phyloP scores from a whole-genome alignment of 1,139 yeast species.

The Taphrina wiesneri region DNA sequence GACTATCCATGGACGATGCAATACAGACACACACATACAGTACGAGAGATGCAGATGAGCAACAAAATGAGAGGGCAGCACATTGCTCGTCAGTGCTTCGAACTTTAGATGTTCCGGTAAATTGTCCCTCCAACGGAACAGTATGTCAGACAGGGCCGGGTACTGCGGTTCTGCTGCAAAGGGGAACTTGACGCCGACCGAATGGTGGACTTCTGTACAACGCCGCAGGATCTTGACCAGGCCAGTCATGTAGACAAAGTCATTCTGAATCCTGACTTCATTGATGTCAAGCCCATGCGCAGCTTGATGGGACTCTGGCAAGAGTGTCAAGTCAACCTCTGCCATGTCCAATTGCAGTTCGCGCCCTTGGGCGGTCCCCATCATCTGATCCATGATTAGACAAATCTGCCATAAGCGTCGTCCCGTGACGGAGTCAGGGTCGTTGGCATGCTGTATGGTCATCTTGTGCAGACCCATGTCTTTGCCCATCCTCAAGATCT shows the following conservation, averaged over 20 bases:
- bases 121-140: slow-evolving; percentile 12
- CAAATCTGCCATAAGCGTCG: slow-evolving; percentile 31
- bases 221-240: slow-evolving; percentile 22
- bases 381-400: slow-evolving; percentile 32
- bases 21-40: slow-evolving; percentile 67
- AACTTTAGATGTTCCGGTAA: slow-evolving; percentile 16
- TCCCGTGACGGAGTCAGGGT: slow-evolving; percentile 18
- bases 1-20: slow-evolving; percentile 59
- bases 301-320: background rate
- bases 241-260: slow-evolving; percentile 31
- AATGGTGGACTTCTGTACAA: slow-evolving; percentile 14
- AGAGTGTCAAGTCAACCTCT: slow-evolving; percentile 25
- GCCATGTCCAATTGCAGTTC: slow-evolving; percentile 28
- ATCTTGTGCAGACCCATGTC: slow-evolving; percentile 22
- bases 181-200: slow-evolving; percentile 32
- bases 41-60: slow-evolving; percentile 70
- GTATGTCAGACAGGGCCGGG: slow-evolving; percentile 17
- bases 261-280: slow-evolving; percentile 24
- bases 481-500: slow-evolving; percentile 19
- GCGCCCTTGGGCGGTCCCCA: slow-evolving; percentile 28
- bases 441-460: slow-evolving; percentile 5
- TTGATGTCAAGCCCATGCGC: background rate
- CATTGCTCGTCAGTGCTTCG: background rate
- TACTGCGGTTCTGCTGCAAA: slow-evolving; percentile 28
- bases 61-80: slow-evolving; percentile 21